Conservation (phyloP, 306 rosid species). For the Acacia acuminata region DNA sequence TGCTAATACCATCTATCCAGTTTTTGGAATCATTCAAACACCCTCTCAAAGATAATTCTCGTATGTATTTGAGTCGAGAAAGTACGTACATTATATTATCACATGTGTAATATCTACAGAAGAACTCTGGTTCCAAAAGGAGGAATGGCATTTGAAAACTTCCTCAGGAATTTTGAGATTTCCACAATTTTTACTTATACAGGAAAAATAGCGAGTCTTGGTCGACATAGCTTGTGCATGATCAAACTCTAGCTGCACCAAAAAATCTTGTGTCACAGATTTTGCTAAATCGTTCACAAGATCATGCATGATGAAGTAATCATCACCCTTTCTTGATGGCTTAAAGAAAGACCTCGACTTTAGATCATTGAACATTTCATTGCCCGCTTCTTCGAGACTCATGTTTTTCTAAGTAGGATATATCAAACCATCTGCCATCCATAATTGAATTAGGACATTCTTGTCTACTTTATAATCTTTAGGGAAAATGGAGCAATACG, state of each 20-base stretch:
- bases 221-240: neutral
- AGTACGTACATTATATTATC: neutral
- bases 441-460: neutral
- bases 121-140: fast-evolving
- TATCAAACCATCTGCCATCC: constrained; percentile 12
- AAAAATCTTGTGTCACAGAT: neutral
- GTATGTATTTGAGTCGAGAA: neutral
- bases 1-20: constrained; percentile 9
- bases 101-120: fast-evolving
- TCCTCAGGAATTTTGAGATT: neutral
- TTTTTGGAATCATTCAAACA: fast-evolving
- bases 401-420: neutral
- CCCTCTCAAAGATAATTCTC: neutral
- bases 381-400: neutral
- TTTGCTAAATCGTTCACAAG: constrained; percentile 29
- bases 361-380: constrained; percentile 17
- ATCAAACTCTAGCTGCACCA: neutral
- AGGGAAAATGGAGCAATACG: neutral
- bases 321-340: neutral
- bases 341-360: constrained; percentile 23
- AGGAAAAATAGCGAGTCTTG: constrained; percentile 6
- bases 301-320: neutral
- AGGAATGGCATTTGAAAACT: neutral
- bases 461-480: neutral
- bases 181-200: fast-evolving